phyloP scores from a whole-genome alignment of 116 monocot genomes.

The Zostera marina region DNA sequence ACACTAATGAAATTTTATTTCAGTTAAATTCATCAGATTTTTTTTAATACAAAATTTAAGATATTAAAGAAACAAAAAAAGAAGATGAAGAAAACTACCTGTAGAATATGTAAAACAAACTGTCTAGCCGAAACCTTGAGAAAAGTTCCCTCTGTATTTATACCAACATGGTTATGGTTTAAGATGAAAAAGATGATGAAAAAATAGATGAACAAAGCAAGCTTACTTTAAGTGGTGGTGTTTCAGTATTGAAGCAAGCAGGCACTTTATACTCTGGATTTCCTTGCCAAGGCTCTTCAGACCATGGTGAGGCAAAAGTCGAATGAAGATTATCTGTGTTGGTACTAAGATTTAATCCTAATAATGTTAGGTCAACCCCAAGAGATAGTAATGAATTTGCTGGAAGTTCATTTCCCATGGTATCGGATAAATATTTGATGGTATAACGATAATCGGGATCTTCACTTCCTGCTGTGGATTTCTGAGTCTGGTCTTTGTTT shows the following conservation, averaged over 20 bases:
- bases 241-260: conserved; percentile 55
- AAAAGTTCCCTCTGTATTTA: conserved; percentile 59
- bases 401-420: too few species aligned
- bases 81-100: conserved; percentile 26
- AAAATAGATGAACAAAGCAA: not conserved
- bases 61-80: not conserved
- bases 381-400: conserved; percentile 40
- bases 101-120: conserved; percentile 88
- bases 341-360: conserved; percentile 67
- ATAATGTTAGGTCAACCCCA: conserved; percentile 80
- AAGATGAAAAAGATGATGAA: not conserved
- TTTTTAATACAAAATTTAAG: not conserved
- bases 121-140: conserved; percentile 48
- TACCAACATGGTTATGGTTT: not conserved
- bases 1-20: too few species aligned
- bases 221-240: conserved; percentile 51
- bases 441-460: too few species aligned
- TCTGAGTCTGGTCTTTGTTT: conserved; percentile 58
- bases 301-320: conserved; percentile 86
- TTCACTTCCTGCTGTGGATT: conserved; percentile 49
- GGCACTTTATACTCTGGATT: conserved; percentile 68
- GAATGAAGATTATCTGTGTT: conserved; percentile 60
- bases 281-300: conserved; percentile 59
- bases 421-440: too few species aligned
- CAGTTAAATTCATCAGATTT: too few species aligned